Evolutionary conservation across 768 basidiomycete species (phyloP).

Genomic region (Crepidotus variabilis): DNA sequence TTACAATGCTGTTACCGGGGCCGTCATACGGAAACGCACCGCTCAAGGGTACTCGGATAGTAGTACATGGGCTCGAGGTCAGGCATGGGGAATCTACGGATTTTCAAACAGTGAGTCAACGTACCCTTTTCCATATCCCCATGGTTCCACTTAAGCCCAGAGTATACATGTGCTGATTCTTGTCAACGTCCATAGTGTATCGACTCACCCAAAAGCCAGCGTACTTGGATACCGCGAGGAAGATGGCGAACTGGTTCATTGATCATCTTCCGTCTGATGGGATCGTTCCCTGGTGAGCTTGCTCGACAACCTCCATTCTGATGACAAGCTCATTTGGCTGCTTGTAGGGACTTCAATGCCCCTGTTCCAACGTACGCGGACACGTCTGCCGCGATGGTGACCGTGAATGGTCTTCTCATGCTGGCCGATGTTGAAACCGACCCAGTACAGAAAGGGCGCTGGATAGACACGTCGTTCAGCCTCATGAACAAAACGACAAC

Average conservation of each 20-base stretch:
- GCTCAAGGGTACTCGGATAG: conserved; percentile 59
- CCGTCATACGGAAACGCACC: conserved; percentile 52
- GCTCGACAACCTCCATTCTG: neutral
- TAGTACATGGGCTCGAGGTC: conserved; percentile 74
- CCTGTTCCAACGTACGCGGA: conserved; percentile 62
- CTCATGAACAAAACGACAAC: conserved; percentile 44
- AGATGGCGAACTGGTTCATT: conserved; percentile 58
- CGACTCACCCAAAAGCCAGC: conserved; percentile 41
- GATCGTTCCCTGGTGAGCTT: conserved; percentile 61
- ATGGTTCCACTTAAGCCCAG: neutral
- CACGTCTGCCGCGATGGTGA: conserved; percentile 66
- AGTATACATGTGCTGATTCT: neutral
- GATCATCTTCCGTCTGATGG: conserved; percentile 54
- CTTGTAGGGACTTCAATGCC: conserved; percentile 68
- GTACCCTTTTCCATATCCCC: neutral
- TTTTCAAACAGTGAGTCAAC: conserved; percentile 62
- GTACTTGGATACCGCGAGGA: conserved; percentile 59
- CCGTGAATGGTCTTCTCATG: conserved; percentile 54
- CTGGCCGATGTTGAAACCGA: conserved; percentile 43
- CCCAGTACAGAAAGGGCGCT: conserved; percentile 29
- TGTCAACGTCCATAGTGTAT: conserved; percentile 43
- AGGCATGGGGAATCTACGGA: conserved; percentile 70
- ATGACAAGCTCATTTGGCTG: conserved; percentile 1
- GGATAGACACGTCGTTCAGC: conserved; percentile 48
- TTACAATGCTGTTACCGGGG: conserved; percentile 63